Evolutionary conservation across 257 asterid species (phyloP).

Genomic region (Nicotiana benthamiana): DNA sequence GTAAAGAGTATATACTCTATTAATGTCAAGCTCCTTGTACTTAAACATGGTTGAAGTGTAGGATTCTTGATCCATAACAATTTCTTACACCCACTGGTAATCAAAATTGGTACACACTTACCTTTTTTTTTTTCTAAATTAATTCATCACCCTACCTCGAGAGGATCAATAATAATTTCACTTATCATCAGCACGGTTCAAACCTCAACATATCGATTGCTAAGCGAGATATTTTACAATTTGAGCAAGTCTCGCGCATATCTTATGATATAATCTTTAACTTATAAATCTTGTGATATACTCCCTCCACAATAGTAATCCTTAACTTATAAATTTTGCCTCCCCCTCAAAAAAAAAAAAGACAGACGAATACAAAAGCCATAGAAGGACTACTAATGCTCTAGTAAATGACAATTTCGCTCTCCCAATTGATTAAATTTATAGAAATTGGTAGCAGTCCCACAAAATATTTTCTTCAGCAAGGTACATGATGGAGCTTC

Average conservation of each 20-base stretch:
- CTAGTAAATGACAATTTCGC: neutral
- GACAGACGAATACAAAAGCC: neutral
- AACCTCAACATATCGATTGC: too few species aligned
- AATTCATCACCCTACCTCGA: neutral
- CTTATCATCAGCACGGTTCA: too few species aligned
- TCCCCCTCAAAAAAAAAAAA: neutral
- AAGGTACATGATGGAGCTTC: conserved; percentile 1
- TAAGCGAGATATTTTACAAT: too few species aligned
- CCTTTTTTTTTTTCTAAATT: too few species aligned
- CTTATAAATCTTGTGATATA: too few species aligned
- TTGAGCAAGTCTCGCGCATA: too few species aligned
- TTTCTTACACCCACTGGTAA: neutral
- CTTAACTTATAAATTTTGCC: too few species aligned
- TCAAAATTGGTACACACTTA: neutral
- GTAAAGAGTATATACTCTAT: neutral
- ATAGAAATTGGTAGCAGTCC: neutral
- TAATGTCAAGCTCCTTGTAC: neutral
- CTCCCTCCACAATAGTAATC: too few species aligned
- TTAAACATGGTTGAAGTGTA: neutral
- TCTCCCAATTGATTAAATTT: neutral
- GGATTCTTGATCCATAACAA: neutral
- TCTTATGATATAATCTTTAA: too few species aligned
- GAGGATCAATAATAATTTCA: too few species aligned
- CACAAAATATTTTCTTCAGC: conserved; percentile 5
- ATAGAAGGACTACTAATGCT: neutral